A percentile compares a stretch with the other conserved stretches of the same genome.
These are phyloP conservation scores for Mycena rebaudengoi DNA, from an alignment of 768 basidiomycete genomes.

Conservation along the genomic window DNA sequence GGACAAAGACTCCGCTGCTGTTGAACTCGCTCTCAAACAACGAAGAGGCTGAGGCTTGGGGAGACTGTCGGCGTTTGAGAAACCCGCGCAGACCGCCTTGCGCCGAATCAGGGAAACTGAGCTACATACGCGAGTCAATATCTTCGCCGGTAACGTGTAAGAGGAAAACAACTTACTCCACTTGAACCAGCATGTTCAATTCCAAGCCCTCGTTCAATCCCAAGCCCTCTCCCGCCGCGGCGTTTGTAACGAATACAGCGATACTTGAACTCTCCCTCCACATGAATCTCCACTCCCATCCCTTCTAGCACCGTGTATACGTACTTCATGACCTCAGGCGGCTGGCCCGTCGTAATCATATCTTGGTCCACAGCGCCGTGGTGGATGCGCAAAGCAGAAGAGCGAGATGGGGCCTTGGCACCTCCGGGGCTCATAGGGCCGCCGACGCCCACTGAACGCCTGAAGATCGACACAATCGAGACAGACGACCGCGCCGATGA, in stretches of 20 bases:
- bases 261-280: slow-evolving; percentile 85
- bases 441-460: slow-evolving; percentile 21
- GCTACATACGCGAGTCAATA: not conserved
- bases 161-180: slow-evolving; percentile 28
- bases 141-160: not conserved
- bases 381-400: slow-evolving; percentile 77
- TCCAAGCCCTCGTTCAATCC: not conserved
- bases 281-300: slow-evolving; percentile 85
- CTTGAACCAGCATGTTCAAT: slow-evolving; percentile 51
- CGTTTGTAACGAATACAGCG: slow-evolving; percentile 77
- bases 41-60: slow-evolving; percentile 31
- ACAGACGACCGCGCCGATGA: slow-evolving; percentile 22
- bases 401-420: slow-evolving; percentile 2
- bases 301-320: slow-evolving; percentile 71
- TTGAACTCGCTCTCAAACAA: slow-evolving; percentile 33
- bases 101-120: slow-evolving; percentile 7
- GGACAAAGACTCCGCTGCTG: slow-evolving; percentile 23
- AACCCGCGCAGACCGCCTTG: slow-evolving; percentile 65
- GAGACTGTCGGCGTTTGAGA: slow-evolving; percentile 66
- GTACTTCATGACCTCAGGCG: slow-evolving; percentile 79
- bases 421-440: slow-evolving; percentile 4
- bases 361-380: slow-evolving; percentile 90
- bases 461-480: slow-evolving; percentile 26
- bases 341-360: slow-evolving; percentile 79
- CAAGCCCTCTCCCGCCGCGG: slow-evolving; percentile 37